Evolutionary conservation across 257 asterid species (phyloP), one percentile per base, ranked within the genome.

Genomic region (Solanum arcanum): DNA sequence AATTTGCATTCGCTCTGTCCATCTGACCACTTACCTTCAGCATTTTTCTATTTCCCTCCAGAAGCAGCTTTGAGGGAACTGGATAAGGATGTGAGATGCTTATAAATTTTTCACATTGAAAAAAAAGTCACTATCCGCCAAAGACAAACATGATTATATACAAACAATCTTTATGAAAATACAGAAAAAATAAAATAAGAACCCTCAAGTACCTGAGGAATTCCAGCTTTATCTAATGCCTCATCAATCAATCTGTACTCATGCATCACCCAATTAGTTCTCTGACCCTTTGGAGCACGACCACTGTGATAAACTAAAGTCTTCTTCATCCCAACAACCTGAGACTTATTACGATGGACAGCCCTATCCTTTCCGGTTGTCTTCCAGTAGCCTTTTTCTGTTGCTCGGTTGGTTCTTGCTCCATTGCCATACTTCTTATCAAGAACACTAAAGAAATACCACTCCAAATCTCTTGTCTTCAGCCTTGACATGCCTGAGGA

Each of bases 191-290:
- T 31, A 83, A 44, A 47, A 52, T 83, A 37, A 62, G 46, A 41
- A 44, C 49, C 41, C 62, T 16, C 86, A 56, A n/a, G 64, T 56
- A 96, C 99, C 99, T 95, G 98, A 89, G 73, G 73, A 89, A 97
- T 87, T 88, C 97, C 98, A 72, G 93, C 90, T 92, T 91, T 97
- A 90, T 88, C 93, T 93, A 94, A 86, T 87, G 91, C 95, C 92
- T 93, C 91, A 88, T 97, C 98, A 70, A 92, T 83, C 37, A 95
- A 96, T 89, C 96, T 96, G 90, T 97, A 97, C 89, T 97, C 98
- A 66, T 95, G 99, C 99, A 97, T 97, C 73, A 97, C 99, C 98
- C 98, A 97, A 88, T 97, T 95, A 85, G 93, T 90, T 88, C 99
- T 93, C 94, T 89, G 92, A 77, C 99, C 99, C 89, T 90, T 93